Base-by-base conservation (phyloP, 1,139 yeast genomes). In the Saccharomycopsis hybrid region DNA sequence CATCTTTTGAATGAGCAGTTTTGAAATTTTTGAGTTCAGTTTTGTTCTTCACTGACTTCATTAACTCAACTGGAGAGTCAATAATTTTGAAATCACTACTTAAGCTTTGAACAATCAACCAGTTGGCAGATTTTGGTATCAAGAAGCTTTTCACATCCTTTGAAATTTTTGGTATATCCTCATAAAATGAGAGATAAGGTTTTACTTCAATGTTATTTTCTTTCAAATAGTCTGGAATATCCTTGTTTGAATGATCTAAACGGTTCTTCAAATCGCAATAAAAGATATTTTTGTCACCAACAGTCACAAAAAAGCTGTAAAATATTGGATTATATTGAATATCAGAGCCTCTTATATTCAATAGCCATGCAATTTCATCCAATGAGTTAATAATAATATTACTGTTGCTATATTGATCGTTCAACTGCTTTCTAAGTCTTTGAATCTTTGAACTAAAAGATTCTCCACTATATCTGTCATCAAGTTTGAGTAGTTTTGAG, bases 321-420 rank as follows among this genome's bases (percentile, higher is more conserved):
- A 94, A 94, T 13, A 94, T 92, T 1, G 99, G 98, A 63, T 90
- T 92, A 67, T 72, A 94, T 40, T 81, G 85, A 56, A 92, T 87
- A 63, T 86, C 95, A 39, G 76, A 71, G 24, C 97, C 97, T 59
- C 97, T 77, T 57, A 92, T 71, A 62, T 92, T 92, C 62, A 89
- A 76, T 51, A 89, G 68, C 97, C 97, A 90, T 5, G 97, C 95
- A 55, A 90, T 77, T 62, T 92, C 96, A 67, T 92, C 98, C 54
- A 88, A 69, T 0, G 96, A 85, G 43, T 83, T 74, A 5, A 88
- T 72, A 4, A 86, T 77, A 56, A 87, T 63, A 56, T 18, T 56
- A 50, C 18, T 43, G 41, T 52, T 60, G 41, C 48, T 76, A 52
- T 71, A 67, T 40, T 71, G 70, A 31, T 71, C 65, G 37, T 68